Evolutionary conservation across 306 rosid genomes (phyloP).

Genomic region (Ceratonia siliqua): DNA sequence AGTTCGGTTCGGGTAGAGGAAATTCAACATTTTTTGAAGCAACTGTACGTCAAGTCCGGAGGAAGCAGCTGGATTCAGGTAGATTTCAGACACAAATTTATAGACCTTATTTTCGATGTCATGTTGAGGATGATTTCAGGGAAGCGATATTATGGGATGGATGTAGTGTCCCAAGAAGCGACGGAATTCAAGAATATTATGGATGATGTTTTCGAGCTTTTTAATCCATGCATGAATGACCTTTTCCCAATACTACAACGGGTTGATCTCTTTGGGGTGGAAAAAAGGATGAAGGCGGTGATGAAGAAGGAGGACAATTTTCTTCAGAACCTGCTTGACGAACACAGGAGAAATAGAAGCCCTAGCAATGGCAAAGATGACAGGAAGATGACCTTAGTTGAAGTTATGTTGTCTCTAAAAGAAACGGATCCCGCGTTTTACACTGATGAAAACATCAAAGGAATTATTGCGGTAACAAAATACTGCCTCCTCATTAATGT

Average conservation of each 20-base stretch:
- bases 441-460: neutral
- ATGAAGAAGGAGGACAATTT: slow-evolving; percentile 29
- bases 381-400: neutral
- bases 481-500: too few species aligned
- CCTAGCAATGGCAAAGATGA: neutral
- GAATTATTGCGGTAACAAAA: neutral
- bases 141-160: slow-evolving; percentile 41
- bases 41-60: neutral
- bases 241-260: slow-evolving; percentile 26
- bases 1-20: neutral
- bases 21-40: slow-evolving; percentile 18
- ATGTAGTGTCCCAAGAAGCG: slow-evolving; percentile 25
- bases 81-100: slow-evolving; percentile 17
- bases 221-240: slow-evolving; percentile 9
- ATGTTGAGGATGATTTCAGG: slow-evolving; percentile 50
- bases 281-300: slow-evolving; percentile 35
- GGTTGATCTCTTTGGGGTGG: slow-evolving; percentile 31
- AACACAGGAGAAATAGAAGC: neutral
- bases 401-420: slow-evolving; percentile 1
- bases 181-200: slow-evolving; percentile 22
- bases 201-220: neutral
- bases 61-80: neutral
- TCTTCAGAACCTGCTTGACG: slow-evolving; percentile 34
- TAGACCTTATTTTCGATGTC: slow-evolving; percentile 35
- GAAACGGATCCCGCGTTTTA: neutral